Evolutionary conservation across 768 basidiomycete species (phyloP), one percentile per base, ranked within the genome.

Genomic region (Mycena galopus): DNA sequence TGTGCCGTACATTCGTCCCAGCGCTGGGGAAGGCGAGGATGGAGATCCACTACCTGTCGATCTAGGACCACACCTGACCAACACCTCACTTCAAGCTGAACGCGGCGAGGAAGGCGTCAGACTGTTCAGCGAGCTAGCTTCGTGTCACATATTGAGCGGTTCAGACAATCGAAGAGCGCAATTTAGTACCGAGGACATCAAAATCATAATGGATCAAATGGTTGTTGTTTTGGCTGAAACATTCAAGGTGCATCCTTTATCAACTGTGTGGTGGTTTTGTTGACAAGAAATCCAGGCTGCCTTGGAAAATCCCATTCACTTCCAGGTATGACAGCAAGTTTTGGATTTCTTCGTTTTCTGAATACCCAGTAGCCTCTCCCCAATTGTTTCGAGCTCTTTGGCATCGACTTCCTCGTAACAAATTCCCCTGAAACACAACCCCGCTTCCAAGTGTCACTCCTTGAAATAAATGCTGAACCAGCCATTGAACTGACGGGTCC

Each of bases 391-490:
- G 97, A 99, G 79, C 88, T 99, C 19, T 99, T 92, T 77, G 98
- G 98, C 0, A 88, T 94, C n/a, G 98, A 99, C 80, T 93, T 99
- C 70, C 85, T 99, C 17, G 88, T 77, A 76, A 72, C 59, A 73
- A 73, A 60, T 65, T 58, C 65, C 17, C 74, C 62, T 5, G 67
- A 77, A 0, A 63, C 57, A 16, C 47, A 53, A 16, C 66, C 64
- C 8, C 77, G 79, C 10, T 88, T 90, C 66, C 86, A 89, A 72
- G 91, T 95, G 19, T 91, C 92, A 66, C 84, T 98, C 2, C 86
- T 98, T 33, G 98, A 99, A 81, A 87, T 97, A 77, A 99, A 99
- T 79, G 92, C 97, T 8, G 96, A 97, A 74, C 97, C 98, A 1
- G 98, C 98, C 53, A 97, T 99, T 69, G 95, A 96, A 77, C 88